Evolutionary conservation across 148 eudicot species (phyloP), one percentile per base, ranked within the genome.

Genomic region (Rhododendron ovatum): DNA sequence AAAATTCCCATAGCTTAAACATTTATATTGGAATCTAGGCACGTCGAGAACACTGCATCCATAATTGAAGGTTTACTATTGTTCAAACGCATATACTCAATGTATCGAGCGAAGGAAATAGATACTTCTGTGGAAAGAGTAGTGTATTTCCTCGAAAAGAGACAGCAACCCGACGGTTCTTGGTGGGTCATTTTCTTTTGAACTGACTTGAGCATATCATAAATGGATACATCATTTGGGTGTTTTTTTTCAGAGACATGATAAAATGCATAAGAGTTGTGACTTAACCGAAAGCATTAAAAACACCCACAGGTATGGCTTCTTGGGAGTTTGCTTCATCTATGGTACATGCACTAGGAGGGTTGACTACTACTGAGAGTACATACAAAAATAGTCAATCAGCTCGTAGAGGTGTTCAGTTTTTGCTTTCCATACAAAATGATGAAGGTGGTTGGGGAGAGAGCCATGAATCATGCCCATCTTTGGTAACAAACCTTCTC

Each of bases 381-480:
- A 88, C 91, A 7, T 90, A 88, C 33, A 26, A 88, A 5, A 90
- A 82, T 26, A 81, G 84, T 37, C 82, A 84, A 78, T 82, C 91
- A 8, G 86, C 88, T 63, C 77, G 90, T 3, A 90, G 83, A 84
- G 91, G 79, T 0, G 90, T 90, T 24, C 22, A 83, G 0, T 88
- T 88, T 76, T 82, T 73, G 48, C 84, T 88, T 33, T 76, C 83
- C 0, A 82, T 35, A 71, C 89, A 90, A 78, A 88, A 88, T 30
- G 89, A 85, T 50, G 91, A 90, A 48, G 90, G 91, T 35, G 91
- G 91, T 22, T 90, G 89, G 91, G 91, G 91, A 47, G 91, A 89
- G 80, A 77, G 89, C 78, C 76, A 65, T 3, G 84, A 87, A 51
- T 89, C 91, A 7, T 89, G 91, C 85, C 91, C 91, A 15, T 79